phyloP scores from a whole-genome alignment of 202 grass and related monocot genomes.

The Eragrostis tef region DNA sequence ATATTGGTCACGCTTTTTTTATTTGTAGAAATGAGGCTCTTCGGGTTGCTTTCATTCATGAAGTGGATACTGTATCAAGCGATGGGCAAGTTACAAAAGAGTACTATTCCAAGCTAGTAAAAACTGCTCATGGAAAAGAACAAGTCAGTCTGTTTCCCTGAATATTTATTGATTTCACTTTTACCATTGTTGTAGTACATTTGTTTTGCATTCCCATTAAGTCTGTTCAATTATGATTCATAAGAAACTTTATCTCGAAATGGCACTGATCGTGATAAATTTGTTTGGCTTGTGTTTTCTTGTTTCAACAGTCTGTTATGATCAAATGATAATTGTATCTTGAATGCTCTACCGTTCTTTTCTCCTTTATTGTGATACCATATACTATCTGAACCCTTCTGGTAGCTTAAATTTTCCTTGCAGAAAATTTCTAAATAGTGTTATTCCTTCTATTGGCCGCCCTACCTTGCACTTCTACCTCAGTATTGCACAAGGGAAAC shows the following conservation, averaged over 20 bases:
- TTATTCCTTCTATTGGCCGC: too few relatives aligned
- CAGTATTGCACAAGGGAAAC: too few relatives aligned
- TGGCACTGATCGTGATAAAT: too few relatives aligned
- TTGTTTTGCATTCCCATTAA: neutral
- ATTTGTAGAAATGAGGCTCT: conserved; percentile 90
- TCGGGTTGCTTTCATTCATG: conserved; percentile 97
- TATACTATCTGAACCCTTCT: neutral
- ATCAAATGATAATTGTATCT: too few relatives aligned
- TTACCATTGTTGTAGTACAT: neutral
- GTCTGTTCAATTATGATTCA: too few relatives aligned
- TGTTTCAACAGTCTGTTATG: neutral
- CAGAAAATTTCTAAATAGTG: too few relatives aligned
- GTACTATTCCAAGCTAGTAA: conserved; percentile 93
- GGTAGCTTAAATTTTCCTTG: too few relatives aligned
- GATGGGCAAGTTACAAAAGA: conserved; percentile 61
- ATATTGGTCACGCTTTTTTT: conserved; percentile 32
- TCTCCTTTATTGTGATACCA: neutral
- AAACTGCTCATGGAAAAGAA: conserved; percentile 89
- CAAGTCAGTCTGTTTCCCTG: conserved; percentile 60
- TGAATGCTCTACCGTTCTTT: neutral
- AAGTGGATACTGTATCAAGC: conserved; percentile 54
- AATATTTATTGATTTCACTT: conserved; percentile 17
- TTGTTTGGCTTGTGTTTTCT: neutral
- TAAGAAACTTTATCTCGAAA: too few relatives aligned
- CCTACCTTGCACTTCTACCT: too few relatives aligned